Conservation (phyloP, 2,329 filamentous ascomycete species). For the Fusarium verticillioides region DNA sequence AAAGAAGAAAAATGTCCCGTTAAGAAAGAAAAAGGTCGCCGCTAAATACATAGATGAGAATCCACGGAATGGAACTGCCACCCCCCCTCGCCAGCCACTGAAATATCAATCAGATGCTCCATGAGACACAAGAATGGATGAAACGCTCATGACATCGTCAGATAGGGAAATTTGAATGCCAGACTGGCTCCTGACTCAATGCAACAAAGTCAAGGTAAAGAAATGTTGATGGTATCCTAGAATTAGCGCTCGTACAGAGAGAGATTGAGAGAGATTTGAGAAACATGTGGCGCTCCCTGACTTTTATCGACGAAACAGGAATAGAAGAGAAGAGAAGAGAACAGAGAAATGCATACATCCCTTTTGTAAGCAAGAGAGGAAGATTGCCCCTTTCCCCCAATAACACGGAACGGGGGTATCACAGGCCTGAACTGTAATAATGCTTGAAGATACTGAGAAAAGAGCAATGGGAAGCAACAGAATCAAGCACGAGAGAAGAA, state of each 20-base stretch:
- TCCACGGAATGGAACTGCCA: constrained; percentile 41
- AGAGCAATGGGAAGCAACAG: constrained; percentile 37
- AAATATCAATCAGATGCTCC: constrained; percentile 43
- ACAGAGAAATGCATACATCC: constrained; percentile 43
- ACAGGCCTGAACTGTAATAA: constrained; percentile 35
- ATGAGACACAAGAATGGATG: constrained; percentile 39
- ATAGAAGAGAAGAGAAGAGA: constrained; percentile 46
- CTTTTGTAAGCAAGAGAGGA: constrained; percentile 45
- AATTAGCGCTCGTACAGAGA: constrained; percentile 43
- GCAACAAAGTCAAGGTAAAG: constrained; percentile 36
- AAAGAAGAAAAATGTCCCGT: constrained; percentile 33
- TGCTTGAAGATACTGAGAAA: constrained; percentile 38
- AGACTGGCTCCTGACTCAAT: constrained; percentile 40
- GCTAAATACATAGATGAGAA: constrained; percentile 43
- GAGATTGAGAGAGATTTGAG: constrained; percentile 35
- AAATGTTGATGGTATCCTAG: constrained; percentile 46
- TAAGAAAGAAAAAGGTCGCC: constrained; percentile 39
- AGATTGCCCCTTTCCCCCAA: constrained; percentile 33
- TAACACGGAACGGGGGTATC: constrained; percentile 33
- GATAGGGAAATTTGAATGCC: constrained; percentile 41
- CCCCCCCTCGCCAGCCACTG: constrained; percentile 36
- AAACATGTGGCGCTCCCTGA: constrained; percentile 41
- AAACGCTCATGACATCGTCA: constrained; percentile 45
- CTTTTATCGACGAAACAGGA: constrained; percentile 44
- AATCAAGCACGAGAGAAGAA: constrained; percentile 35